A percentile compares a stretch with the other conserved stretches of the same genome.
Conservation (phyloP, 306 rosid genomes). For the Cucurbita moschata region DNA sequence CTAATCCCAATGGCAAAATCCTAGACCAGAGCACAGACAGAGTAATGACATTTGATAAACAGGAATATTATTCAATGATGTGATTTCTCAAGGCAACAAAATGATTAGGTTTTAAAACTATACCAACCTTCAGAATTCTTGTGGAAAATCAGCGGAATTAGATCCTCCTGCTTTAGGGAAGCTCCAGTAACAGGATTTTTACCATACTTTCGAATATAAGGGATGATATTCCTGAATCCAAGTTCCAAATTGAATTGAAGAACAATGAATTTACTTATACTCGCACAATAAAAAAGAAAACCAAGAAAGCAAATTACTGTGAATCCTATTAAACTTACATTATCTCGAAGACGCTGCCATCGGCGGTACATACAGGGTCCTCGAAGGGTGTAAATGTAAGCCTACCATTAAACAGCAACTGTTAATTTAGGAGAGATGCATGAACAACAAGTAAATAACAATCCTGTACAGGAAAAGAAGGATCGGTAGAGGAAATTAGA, state of each 20-base stretch:
- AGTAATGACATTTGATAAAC: background rate
- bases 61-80: background rate
- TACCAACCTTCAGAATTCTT: constrained; percentile 72
- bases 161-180: constrained; percentile 57
- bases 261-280: background rate
- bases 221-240: constrained; percentile 59
- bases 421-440: background rate
- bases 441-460: background rate
- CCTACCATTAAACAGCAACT: constrained; percentile 22
- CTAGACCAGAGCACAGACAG: background rate
- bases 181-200: constrained; percentile 80
- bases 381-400: constrained; percentile 86
- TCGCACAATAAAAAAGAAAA: background rate
- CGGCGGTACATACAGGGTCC: constrained; percentile 72
- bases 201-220: constrained; percentile 68
- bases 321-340: constrained; percentile 29
- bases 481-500: background rate
- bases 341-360: constrained; percentile 67
- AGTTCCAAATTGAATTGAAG: background rate
- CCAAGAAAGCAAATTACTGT: background rate
- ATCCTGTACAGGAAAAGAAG: constrained; percentile 1
- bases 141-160: constrained; percentile 75
- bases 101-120: background rate
- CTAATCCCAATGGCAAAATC: background rate
- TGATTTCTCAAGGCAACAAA: background rate